A percentile compares a stretch with the other conserved stretches of the same genome.
phyloP scores from a whole-genome alignment of 306 rosid species.

The Ormosia semicastrata region DNA sequence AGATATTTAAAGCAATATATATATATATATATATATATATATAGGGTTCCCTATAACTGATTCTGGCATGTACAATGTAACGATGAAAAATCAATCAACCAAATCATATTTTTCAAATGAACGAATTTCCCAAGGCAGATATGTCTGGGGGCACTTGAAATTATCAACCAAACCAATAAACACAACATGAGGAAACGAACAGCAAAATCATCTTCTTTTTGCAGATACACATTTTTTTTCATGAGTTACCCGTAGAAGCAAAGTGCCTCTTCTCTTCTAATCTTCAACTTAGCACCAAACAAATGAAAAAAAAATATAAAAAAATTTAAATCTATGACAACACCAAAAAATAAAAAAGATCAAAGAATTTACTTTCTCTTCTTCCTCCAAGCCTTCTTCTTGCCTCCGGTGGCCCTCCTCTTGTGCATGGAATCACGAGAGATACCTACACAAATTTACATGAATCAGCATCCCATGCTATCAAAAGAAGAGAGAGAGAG shows the following conservation, averaged over 20 bases:
- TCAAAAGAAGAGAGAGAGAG: neutral
- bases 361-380: slow-evolving; percentile 49
- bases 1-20: neutral
- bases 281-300: neutral
- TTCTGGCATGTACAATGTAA: neutral
- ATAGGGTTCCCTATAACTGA: neutral
- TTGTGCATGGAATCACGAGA: slow-evolving; percentile 78
- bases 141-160: neutral
- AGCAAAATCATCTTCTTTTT: neutral
- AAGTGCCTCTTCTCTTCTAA: neutral
- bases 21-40: neutral
- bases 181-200: neutral
- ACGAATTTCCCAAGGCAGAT: neutral
- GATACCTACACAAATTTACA: slow-evolving; percentile 37
- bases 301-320: neutral
- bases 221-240: neutral
- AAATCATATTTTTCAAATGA: neutral
- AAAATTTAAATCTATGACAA: neutral
- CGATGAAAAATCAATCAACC: neutral
- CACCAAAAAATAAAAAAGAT: neutral
- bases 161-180: neutral
- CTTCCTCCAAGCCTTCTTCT: slow-evolving; percentile 76
- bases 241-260: neutral
- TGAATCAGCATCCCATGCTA: neutral
- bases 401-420: slow-evolving; percentile 70